phyloP scores from a whole-genome alignment of 169 alveolate genomes.

The Plasmodium gaboni region DNA sequence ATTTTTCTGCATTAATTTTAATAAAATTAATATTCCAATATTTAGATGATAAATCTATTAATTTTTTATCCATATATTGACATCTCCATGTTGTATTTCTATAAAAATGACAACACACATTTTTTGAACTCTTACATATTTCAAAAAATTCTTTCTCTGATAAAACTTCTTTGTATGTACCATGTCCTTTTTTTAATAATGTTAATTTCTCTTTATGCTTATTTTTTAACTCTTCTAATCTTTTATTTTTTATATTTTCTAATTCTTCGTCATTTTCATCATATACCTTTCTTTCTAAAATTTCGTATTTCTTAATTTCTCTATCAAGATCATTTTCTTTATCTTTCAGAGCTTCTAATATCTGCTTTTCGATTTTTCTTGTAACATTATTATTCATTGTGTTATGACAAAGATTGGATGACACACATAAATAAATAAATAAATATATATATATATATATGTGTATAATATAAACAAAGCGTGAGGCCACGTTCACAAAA shows the following conservation, averaged over 20 bases:
- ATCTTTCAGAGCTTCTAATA: slow-evolving; percentile 78
- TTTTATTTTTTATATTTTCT: slow-evolving; percentile 80
- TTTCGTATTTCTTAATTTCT: slow-evolving; percentile 77
- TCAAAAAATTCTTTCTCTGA: slow-evolving; percentile 86
- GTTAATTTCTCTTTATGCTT: slow-evolving; percentile 77
- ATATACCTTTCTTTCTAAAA: slow-evolving; percentile 78
- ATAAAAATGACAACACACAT: slow-evolving; percentile 84
- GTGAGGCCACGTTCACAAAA: too few relatives aligned
- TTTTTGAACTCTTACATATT: slow-evolving; percentile 79
- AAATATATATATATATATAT: background rate
- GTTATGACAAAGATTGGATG: background rate
- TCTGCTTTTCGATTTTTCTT: slow-evolving; percentile 63
- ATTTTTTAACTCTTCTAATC: slow-evolving; percentile 82
- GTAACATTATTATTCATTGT: slow-evolving; percentile 41
- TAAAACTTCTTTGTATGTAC: slow-evolving; percentile 81
- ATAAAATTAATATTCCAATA: slow-evolving; percentile 81
- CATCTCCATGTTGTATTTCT: slow-evolving; percentile 86
- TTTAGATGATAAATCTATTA: slow-evolving; percentile 78
- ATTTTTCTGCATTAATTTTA: slow-evolving; percentile 83
- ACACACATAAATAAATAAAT: background rate
- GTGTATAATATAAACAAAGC: background rate
- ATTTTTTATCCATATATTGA: slow-evolving; percentile 80
- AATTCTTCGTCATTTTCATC: slow-evolving; percentile 82
- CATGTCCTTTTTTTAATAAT: slow-evolving; percentile 82
- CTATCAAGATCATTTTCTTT: slow-evolving; percentile 84